Conservation (phyloP, 2,329 filamentous ascomycete genomes). For the Fusarium longipes region DNA sequence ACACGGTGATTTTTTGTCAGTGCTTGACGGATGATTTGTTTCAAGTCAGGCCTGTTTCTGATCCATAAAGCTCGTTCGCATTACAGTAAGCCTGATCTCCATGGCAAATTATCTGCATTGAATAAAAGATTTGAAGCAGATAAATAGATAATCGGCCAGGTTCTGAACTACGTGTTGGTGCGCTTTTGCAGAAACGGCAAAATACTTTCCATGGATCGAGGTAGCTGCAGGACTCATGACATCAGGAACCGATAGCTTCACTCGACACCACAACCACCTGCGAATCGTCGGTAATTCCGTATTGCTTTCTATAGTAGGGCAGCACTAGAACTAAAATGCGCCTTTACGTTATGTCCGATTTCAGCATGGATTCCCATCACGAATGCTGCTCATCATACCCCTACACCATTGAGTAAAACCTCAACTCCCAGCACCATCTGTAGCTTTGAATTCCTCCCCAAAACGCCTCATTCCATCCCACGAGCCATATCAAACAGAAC, state of each 20-base stretch:
- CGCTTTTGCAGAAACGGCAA: background rate
- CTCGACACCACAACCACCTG: background rate
- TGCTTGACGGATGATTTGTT: conserved; percentile 5
- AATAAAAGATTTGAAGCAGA: background rate
- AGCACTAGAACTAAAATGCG: conserved; percentile 11
- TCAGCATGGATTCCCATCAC: conserved; percentile 21
- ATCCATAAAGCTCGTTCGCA: background rate
- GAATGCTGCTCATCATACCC: conserved; percentile 11
- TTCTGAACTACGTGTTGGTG: background rate
- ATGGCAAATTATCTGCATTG: background rate
- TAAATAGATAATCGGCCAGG: background rate
- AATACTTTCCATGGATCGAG: background rate
- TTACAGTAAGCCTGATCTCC: no score
- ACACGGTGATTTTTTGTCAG: background rate
- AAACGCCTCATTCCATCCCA: conserved; percentile 38
- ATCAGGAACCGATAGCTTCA: background rate
- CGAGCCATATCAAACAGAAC: conserved; percentile 35
- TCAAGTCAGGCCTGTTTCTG: background rate
- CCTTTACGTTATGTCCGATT: conserved; percentile 7
- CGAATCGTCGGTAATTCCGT: background rate
- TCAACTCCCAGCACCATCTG: conserved; percentile 10
- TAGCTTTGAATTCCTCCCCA: conserved; percentile 22
- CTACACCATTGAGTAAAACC: conserved; percentile 2
- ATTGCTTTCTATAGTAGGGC: conserved; percentile 13
- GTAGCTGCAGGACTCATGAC: background rate